Conservation (phyloP, 106 monocot species). For the Phalaenopsis equestris region DNA sequence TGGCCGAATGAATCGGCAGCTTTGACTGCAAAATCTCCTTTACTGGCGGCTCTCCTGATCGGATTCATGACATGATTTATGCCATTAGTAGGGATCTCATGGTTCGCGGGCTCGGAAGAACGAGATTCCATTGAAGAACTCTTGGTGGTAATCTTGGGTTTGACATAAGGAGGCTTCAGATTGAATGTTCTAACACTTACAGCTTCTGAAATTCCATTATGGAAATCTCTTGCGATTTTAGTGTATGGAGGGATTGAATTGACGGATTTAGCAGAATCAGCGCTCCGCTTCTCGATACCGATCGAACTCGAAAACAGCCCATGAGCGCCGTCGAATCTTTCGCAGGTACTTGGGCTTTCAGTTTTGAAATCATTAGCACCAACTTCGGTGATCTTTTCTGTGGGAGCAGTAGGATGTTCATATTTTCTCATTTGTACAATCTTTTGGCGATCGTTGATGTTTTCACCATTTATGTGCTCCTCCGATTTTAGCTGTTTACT, state of each 20-base stretch:
- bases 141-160: slow-evolving; percentile 8
- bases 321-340: neutral
- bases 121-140: neutral
- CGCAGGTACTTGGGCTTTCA: neutral
- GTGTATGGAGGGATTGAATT: slow-evolving; percentile 17
- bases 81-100: too few relatives aligned
- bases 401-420: neutral
- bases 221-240: neutral
- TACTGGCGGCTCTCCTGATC: slow-evolving; percentile 17
- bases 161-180: slow-evolving; percentile 42
- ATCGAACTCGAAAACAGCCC: neutral
- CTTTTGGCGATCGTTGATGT: slow-evolving; percentile 9
- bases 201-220: slow-evolving; percentile 6
- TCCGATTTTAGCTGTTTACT: neutral
- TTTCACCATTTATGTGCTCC: neutral
- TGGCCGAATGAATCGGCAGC: slow-evolving; percentile 1
- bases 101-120: slow-evolving; percentile 20
- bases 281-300: slow-evolving; percentile 13
- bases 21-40: slow-evolving; percentile 6
- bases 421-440: neutral
- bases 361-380: slow-evolving; percentile 18
- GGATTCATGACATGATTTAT: neutral
- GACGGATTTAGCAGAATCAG: slow-evolving; percentile 11
- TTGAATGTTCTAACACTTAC: neutral
- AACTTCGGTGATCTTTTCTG: neutral